These are phyloP conservation scores for Tanacetum coccineum DNA, from an alignment of 129 eudicot genomes.

Conservation along the genomic window DNA sequence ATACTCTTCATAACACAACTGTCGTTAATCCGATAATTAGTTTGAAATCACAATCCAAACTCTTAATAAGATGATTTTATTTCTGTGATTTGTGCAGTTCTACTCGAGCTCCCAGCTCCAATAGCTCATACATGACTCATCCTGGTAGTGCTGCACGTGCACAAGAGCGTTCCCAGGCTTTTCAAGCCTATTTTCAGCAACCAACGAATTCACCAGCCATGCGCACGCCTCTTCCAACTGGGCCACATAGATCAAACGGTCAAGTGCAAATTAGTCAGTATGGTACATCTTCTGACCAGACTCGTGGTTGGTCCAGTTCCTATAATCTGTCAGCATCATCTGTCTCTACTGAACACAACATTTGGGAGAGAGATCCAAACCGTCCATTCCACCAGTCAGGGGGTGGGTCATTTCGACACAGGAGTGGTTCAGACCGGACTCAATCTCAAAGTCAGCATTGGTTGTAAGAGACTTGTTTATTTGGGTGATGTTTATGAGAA, in stretches of 20 bases:
- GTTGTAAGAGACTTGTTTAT: conserved; percentile 1
- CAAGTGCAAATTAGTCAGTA: conserved; percentile 31
- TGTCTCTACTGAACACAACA: conserved; percentile 29
- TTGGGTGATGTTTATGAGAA: not conserved
- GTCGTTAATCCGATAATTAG: too few species aligned
- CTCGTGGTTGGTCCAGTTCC: conserved; percentile 27
- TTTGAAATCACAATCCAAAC: too few species aligned
- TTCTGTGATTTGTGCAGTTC: conserved; percentile 36
- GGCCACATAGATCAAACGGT: conserved; percentile 43
- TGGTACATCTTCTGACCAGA: conserved; percentile 54
- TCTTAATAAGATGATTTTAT: not conserved
- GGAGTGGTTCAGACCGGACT: conserved; percentile 64
- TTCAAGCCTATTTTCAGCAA: conserved; percentile 71
- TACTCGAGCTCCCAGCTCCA: conserved; percentile 55
- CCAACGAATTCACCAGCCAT: conserved; percentile 31
- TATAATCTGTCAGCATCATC: conserved; percentile 53
- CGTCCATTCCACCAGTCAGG: conserved; percentile 37
- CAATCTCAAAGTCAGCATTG: conserved; percentile 48
- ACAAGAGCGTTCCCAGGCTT: conserved; percentile 55
- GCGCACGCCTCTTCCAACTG: conserved; percentile 10
- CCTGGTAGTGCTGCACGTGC: conserved; percentile 59
- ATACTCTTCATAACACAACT: too few species aligned
- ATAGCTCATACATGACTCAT: conserved; percentile 48
- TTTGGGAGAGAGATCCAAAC: conserved; percentile 49
- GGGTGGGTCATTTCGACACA: conserved; percentile 38